Percentiles rank a stretch among this genome's conserved stretches.
These are phyloP conservation scores for Nitzschia sp. DNA, from an alignment of 108 stramenopile species.

Conservation along the genomic window DNA sequence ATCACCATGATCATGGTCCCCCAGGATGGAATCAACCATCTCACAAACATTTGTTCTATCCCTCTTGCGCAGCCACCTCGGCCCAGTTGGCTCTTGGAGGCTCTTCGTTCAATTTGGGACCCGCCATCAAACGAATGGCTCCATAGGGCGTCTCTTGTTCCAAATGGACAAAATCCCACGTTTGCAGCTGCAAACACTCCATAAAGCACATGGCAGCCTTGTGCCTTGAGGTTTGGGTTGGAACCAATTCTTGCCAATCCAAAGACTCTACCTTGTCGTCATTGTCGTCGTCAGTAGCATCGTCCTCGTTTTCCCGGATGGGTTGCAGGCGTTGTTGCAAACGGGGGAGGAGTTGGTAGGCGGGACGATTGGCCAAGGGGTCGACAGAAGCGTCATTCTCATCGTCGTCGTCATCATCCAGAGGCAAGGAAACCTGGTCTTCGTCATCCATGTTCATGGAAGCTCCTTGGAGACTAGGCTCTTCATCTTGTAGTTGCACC, in stretches of 20 bases:
- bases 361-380: too few relatives aligned
- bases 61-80: too few relatives aligned
- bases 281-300: slow-evolving; percentile 39
- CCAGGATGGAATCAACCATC: too few relatives aligned
- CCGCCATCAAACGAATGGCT: slow-evolving; percentile 65
- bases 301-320: slow-evolving; percentile 50
- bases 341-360: too few relatives aligned
- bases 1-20: too few relatives aligned
- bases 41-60: too few relatives aligned
- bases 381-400: slow-evolving; percentile 21
- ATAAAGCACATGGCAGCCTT: slow-evolving; percentile 88
- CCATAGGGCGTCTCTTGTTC: slow-evolving; percentile 89
- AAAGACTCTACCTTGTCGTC: slow-evolving; percentile 48
- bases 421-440: slow-evolving; percentile 14
- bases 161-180: slow-evolving; percentile 96
- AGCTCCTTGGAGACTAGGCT: slow-evolving; percentile 25
- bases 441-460: slow-evolving; percentile 22
- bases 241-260: slow-evolving; percentile 62
- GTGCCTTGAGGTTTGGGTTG: slow-evolving; percentile 58
- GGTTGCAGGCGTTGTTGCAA: too few relatives aligned
- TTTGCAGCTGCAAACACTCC: slow-evolving; percentile 92
- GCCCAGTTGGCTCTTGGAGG: slow-evolving; percentile 14
- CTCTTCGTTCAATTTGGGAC: slow-evolving; percentile 32
- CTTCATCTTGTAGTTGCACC: slow-evolving; percentile 17
- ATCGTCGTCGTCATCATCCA: slow-evolving; percentile 33